Conservation (phyloP, 2,329 filamentous ascomycete genomes). For the Cordyceps tenuipes region DNA sequence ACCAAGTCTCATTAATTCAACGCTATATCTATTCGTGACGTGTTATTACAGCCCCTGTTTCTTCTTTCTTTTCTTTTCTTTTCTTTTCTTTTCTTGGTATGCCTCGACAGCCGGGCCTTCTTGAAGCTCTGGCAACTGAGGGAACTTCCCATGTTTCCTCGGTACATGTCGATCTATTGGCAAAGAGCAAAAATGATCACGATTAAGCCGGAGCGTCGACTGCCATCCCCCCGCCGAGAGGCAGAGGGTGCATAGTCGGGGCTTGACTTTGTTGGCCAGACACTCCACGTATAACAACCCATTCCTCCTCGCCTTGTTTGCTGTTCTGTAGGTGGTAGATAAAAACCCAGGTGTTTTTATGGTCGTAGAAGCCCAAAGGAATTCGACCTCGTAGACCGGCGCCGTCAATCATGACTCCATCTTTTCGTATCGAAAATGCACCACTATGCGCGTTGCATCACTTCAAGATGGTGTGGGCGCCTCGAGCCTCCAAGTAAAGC, state of each 20-base stretch:
- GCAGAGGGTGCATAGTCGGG: constrained; percentile 73
- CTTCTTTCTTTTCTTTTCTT: too few relatives aligned
- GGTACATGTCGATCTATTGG: constrained; percentile 67
- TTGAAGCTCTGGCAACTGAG: constrained; percentile 53
- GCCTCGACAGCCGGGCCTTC: constrained; percentile 46
- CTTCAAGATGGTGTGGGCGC: constrained; percentile 89
- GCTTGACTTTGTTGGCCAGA: constrained; percentile 95
- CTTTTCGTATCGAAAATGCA: not conserved
- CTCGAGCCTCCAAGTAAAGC: constrained; percentile 79
- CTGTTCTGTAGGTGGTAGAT: not conserved
- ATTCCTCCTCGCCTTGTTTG: not conserved
- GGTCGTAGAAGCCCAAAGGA: not conserved
- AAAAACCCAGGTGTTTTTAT: not conserved
- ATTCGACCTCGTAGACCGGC: not conserved
- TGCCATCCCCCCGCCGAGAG: constrained; percentile 75
- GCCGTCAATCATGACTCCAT: not conserved
- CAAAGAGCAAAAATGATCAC: constrained; percentile 75
- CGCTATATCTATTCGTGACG: constrained; percentile 7
- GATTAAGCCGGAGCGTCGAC: constrained; percentile 99
- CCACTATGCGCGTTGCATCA: constrained; percentile 33
- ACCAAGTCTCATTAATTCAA: not conserved
- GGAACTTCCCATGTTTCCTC: constrained; percentile 59
- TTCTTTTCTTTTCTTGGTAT: constrained; percentile 15
- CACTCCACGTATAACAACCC: constrained; percentile 31
- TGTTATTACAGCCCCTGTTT: not conserved